A percentile compares a stretch with the other conserved stretches of the same genome.
Conservation (phyloP, 2,329 filamentous ascomycete genomes). For the Pyrenophora seminiperda region DNA sequence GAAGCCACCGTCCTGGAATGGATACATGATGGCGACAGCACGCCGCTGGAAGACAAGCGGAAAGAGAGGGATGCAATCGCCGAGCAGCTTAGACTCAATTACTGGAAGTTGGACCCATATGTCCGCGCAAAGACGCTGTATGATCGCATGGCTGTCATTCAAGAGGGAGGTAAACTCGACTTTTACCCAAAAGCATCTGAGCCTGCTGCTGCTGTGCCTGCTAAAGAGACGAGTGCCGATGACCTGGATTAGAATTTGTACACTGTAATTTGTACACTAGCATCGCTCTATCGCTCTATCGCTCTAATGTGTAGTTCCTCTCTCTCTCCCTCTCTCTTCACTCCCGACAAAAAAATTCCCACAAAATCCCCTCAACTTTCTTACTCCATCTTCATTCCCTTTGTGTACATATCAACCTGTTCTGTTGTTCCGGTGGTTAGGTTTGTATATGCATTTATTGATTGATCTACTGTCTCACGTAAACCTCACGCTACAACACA, state of each 20-base stretch:
- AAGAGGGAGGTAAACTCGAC: slow-evolving; percentile 68
- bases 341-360: background rate
- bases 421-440: too few relatives aligned
- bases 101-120: slow-evolving; percentile 91
- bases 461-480: too few relatives aligned
- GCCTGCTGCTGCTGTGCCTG: slow-evolving; percentile 6
- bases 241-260: slow-evolving; percentile 40
- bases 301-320: slow-evolving; percentile 2
- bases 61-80: slow-evolving; percentile 66
- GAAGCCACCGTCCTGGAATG: slow-evolving; percentile 77
- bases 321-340: background rate
- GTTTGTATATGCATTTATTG: too few relatives aligned
- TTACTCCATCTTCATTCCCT: background rate
- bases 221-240: slow-evolving; percentile 37
- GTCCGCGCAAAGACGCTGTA: slow-evolving; percentile 82
- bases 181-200: slow-evolving; percentile 64
- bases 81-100: slow-evolving; percentile 69
- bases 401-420: background rate
- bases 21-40: slow-evolving; percentile 61
- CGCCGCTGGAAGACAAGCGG: slow-evolving; percentile 53
- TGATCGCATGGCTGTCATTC: slow-evolving; percentile 77
- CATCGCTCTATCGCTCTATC: background rate
- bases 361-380: too few relatives aligned
- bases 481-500: too few relatives aligned
- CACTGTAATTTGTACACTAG: too few relatives aligned